Conservation (phyloP, 129 eudicot species). For the Gnaphalium uliginosum region DNA sequence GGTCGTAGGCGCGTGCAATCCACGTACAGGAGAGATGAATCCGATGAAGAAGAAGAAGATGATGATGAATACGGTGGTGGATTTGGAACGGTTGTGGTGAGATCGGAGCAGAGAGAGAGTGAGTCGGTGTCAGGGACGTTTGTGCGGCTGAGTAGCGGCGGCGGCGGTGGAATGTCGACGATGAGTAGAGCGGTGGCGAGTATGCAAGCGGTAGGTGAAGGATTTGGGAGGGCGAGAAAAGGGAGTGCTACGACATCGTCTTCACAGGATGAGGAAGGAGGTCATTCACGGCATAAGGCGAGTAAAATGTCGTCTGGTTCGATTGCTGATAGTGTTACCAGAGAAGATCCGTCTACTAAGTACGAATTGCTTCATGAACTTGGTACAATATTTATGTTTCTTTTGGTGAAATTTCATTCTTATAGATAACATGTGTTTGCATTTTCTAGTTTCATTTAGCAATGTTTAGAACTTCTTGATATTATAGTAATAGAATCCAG, state of each 20-base stretch:
- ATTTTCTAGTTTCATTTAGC: background rate
- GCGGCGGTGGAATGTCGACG: conserved; percentile 45
- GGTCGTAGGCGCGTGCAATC: conserved; percentile 34
- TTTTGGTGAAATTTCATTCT: conserved; percentile 19
- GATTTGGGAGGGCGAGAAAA: conserved; percentile 59
- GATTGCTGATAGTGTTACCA: conserved; percentile 73
- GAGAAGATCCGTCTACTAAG: conserved; percentile 93
- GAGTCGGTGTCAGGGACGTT: conserved; percentile 59
- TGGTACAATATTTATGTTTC: conserved; percentile 46
- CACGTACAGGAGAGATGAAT: conserved; percentile 28
- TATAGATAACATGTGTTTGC: background rate
- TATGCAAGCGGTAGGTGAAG: conserved; percentile 80
- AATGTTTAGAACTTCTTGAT: background rate
- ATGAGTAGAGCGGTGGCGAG: conserved; percentile 97
- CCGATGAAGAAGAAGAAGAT: conserved; percentile 51
- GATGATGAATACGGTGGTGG: conserved; percentile 50
- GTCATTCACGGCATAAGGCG: conserved; percentile 48
- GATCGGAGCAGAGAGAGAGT: conserved; percentile 49
- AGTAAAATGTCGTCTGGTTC: conserved; percentile 82
- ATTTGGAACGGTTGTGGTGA: conserved; percentile 82
- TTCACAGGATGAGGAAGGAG: conserved; percentile 40
- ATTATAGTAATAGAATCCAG: background rate
- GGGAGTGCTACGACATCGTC: conserved; percentile 42
- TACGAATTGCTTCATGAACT: conserved; percentile 94
- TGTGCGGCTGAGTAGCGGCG: conserved; percentile 55